Conservation (phyloP, 2,329 filamentous ascomycete genomes). For the Fonsecaea nubica region DNA sequence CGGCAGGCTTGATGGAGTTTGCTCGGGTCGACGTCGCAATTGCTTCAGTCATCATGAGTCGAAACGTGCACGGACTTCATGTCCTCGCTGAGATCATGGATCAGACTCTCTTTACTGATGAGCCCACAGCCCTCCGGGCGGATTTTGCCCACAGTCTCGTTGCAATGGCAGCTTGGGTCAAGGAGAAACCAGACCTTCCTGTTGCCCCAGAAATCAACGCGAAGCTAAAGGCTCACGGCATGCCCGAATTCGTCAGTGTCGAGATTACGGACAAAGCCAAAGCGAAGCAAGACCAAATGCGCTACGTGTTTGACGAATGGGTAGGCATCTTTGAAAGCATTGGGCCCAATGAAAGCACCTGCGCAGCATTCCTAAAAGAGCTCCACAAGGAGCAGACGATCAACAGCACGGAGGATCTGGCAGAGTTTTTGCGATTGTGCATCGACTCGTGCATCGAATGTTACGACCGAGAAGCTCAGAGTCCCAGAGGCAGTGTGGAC, state of each 20-base stretch:
- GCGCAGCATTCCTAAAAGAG: slow-evolving; percentile 80
- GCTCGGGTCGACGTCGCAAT: slow-evolving; percentile 73
- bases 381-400: slow-evolving; percentile 77
- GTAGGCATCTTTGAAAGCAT: slow-evolving; percentile 78
- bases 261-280: slow-evolving; percentile 63
- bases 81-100: slow-evolving; percentile 83
- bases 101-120: slow-evolving; percentile 76
- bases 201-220: slow-evolving; percentile 74
- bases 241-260: slow-evolving; percentile 62
- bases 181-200: slow-evolving; percentile 71
- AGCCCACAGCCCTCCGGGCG: slow-evolving; percentile 77
- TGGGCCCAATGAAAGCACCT: slow-evolving; percentile 74
- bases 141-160: slow-evolving; percentile 86
- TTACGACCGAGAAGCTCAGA: slow-evolving; percentile 74
- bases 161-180: slow-evolving; percentile 80
- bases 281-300: slow-evolving; percentile 79
- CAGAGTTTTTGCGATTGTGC: slow-evolving; percentile 78
- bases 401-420: slow-evolving; percentile 75
- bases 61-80: slow-evolving; percentile 74
- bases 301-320: slow-evolving; percentile 98
- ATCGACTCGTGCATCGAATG: slow-evolving; percentile 79
- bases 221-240: slow-evolving; percentile 63
- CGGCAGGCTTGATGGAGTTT: slow-evolving; percentile 66
- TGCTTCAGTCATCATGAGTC: slow-evolving; percentile 73
- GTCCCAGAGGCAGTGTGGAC: slow-evolving; percentile 65